Conservation (phyloP, 805 yeast genomes). For the Debaryomyces hansenii region DNA sequence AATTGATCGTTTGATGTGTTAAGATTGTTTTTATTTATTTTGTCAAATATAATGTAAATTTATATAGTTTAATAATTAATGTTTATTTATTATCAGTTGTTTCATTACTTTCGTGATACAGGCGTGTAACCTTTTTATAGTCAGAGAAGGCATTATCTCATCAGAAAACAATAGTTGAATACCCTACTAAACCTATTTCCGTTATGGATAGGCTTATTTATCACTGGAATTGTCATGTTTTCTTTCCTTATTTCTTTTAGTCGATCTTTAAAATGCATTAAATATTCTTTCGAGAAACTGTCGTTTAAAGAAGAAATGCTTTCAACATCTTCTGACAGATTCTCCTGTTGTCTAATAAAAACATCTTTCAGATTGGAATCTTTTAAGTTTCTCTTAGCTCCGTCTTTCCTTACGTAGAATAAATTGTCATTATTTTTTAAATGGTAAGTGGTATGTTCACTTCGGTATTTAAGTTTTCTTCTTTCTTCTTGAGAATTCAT, state of each 20-base stretch:
- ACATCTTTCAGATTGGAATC: too few relatives aligned
- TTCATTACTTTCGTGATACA: too few relatives aligned
- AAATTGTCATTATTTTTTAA: too few relatives aligned
- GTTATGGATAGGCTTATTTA: not conserved
- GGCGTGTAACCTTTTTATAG: too few relatives aligned
- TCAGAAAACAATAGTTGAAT: not conserved
- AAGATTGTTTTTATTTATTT: not conserved
- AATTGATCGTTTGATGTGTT: constrained; percentile 2
- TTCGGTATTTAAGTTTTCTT: too few relatives aligned
- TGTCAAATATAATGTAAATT: not conserved
- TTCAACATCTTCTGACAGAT: not conserved
- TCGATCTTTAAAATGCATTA: not conserved
- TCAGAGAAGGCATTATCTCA: not conserved
- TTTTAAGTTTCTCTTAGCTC: too few relatives aligned
- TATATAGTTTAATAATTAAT: not conserved
- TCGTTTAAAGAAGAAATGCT: not conserved
- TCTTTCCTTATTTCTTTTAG: not conserved
- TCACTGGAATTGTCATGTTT: not conserved
- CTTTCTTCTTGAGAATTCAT: too few relatives aligned
- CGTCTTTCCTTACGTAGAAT: too few relatives aligned
- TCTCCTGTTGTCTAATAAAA: not conserved
- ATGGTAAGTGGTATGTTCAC: too few relatives aligned
- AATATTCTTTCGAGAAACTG: not conserved
- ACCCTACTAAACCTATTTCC: not conserved
- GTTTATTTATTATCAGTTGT: not conserved